Conservation (phyloP, 1,284 basidiomycete species). For the Mycocalia duriaeana region DNA sequence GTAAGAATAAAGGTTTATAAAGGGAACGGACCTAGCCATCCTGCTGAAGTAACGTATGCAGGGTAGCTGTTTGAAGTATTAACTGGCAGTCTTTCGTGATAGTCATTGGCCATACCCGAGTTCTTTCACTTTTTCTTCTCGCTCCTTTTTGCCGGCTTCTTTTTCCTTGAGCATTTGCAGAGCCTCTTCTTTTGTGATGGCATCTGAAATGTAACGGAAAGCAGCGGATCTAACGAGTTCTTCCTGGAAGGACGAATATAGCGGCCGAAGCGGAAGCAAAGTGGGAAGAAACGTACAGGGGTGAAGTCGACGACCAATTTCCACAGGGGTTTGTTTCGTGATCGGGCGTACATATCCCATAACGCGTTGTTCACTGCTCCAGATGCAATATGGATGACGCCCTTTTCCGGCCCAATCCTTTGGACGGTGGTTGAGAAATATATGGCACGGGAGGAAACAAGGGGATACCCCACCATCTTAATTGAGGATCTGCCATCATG, state of each 20-base stretch:
- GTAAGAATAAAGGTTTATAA: too few species aligned
- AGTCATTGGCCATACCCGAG: conserved; percentile 39
- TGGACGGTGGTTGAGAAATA: not conserved
- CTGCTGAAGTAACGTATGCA: conserved; percentile 91
- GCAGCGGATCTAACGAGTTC: conserved; percentile 82
- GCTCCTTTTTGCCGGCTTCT: conserved; percentile 71
- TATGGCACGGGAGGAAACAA: not conserved
- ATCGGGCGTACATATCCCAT: conserved; percentile 81
- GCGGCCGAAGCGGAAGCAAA: not conserved
- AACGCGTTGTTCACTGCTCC: conserved; percentile 79
- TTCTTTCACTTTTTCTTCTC: conserved; percentile 69
- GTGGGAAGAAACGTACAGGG: conserved; percentile 54
- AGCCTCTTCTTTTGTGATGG: conserved; percentile 87
- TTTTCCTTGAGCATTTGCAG: conserved; percentile 77
- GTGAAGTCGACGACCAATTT: conserved; percentile 82
- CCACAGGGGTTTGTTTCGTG: conserved; percentile 78
- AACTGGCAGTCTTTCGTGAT: not conserved
- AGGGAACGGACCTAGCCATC: conserved; percentile 83
- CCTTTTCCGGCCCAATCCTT: conserved; percentile 87
- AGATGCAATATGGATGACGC: conserved; percentile 79
- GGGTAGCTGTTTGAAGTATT: conserved; percentile 61
- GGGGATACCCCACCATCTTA: conserved; percentile 67
- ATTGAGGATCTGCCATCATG: conserved; percentile 81
- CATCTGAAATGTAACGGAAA: conserved; percentile 93
- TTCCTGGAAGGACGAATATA: conserved; percentile 43